Evolutionary conservation across 2,329 filamentous ascomycete genomes (phyloP).

Genomic region (Madurella mycetomatis): DNA sequence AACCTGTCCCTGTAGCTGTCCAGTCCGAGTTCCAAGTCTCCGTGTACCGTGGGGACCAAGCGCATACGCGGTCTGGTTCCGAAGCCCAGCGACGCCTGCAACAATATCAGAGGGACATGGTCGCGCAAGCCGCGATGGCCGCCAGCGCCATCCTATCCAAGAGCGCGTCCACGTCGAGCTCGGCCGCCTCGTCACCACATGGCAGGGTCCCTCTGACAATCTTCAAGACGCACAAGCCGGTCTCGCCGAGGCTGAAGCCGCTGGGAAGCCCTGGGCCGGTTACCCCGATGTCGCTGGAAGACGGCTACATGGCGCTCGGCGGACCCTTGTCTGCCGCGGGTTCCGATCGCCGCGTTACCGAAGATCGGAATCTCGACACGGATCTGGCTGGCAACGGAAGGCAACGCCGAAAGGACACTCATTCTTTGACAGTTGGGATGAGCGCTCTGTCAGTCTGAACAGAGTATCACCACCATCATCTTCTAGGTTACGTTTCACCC

Average conservation of each 20-base stretch:
- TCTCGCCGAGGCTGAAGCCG: constrained; percentile 47
- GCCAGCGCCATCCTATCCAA: constrained; percentile 26
- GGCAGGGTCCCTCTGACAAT: constrained; percentile 1
- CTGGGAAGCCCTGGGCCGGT: constrained; percentile 57
- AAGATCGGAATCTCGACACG: constrained; percentile 29
- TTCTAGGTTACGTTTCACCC: not conserved
- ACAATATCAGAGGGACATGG: constrained; percentile 59
- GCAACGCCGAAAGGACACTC: not conserved
- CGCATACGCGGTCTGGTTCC: constrained; percentile 37
- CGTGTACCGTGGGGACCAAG: constrained; percentile 20
- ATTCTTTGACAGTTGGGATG: not conserved
- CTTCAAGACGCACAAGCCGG: constrained; percentile 41
- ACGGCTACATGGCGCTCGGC: constrained; percentile 35
- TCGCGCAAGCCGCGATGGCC: constrained; percentile 51
- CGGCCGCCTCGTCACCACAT: not conserved
- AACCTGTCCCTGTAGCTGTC: constrained; percentile 21
- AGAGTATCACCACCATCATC: not conserved
- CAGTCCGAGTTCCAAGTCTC: constrained; percentile 37
- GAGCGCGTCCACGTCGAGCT: constrained; percentile 3
- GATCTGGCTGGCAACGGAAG: constrained; percentile 32
- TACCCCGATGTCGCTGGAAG: constrained; percentile 55
- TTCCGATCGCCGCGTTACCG: constrained; percentile 12
- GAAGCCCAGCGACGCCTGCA: constrained; percentile 50
- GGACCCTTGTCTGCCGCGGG: constrained; percentile 20
- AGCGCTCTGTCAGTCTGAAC: constrained; percentile 7